Conservation (phyloP, 306 rosid genomes). For the Prunus mira region DNA sequence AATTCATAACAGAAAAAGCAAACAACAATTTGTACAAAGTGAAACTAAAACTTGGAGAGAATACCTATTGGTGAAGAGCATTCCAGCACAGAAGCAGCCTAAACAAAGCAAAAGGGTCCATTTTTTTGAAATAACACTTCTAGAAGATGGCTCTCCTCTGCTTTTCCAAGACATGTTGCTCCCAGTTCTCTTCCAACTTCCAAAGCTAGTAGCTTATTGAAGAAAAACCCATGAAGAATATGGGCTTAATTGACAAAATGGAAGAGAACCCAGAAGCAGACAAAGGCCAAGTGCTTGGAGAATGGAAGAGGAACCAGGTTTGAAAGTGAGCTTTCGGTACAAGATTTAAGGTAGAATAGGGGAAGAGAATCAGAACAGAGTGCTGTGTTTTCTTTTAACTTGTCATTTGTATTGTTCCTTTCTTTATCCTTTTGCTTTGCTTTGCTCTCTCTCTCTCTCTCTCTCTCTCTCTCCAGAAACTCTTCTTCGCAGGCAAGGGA, state of each 20-base stretch:
- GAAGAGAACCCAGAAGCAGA: conserved; percentile 13
- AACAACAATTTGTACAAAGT: background rate
- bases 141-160: conserved; percentile 66
- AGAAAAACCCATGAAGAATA: conserved; percentile 34
- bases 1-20: conserved; percentile 6
- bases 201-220: conserved; percentile 17
- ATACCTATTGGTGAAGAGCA: conserved; percentile 88
- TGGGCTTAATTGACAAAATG: background rate
- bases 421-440: conserved; percentile 33
- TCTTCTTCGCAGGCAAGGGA: conserved; percentile 76
- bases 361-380: conserved; percentile 31
- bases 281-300: conserved; percentile 6
- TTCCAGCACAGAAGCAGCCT: conserved; percentile 80
- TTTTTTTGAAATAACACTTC: conserved; percentile 55
- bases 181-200: conserved; percentile 10
- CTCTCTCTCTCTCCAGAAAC: conserved; percentile 18
- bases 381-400: conserved; percentile 4
- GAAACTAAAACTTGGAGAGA: background rate
- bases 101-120: conserved; percentile 77
- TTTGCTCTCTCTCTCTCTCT: conserved; percentile 35
- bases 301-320: background rate
- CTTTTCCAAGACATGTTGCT: conserved; percentile 70
- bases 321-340: conserved; percentile 15
- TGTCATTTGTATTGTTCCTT: conserved; percentile 43
- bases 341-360: background rate